A percentile compares a stretch with the other conserved stretches of the same genome.
These are phyloP conservation scores for Macrolepiota dolichaula DNA, from an alignment of 768 basidiomycete species.

Conservation along the genomic window DNA sequence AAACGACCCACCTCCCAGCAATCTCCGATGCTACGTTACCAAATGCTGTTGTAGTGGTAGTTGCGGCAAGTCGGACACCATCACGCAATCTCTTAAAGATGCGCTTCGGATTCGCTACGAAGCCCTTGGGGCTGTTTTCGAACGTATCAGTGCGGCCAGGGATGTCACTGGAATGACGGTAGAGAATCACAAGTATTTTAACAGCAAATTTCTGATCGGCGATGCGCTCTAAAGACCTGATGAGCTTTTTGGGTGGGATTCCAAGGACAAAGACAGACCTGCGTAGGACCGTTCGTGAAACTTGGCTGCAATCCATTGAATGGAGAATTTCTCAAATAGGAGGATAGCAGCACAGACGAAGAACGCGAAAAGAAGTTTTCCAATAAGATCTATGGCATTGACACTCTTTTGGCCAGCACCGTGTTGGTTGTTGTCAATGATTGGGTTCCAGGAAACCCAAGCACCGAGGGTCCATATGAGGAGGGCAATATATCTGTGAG, in stretches of 20 bases:
- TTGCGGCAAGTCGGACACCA: conserved; percentile 69
- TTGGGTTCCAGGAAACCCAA: conserved; percentile 73
- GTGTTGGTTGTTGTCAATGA: conserved; percentile 48
- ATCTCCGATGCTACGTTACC: conserved; percentile 58
- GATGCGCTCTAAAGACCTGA: conserved; percentile 58
- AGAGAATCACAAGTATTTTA: conserved; percentile 66
- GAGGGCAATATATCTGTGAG: conserved; percentile 56
- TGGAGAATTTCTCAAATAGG: conserved; percentile 78
- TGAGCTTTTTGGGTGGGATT: neutral
- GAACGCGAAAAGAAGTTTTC: conserved; percentile 69
- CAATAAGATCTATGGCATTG: conserved; percentile 49
- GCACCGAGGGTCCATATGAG: conserved; percentile 61
- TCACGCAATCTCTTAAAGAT: conserved; percentile 70
- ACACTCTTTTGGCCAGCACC: conserved; percentile 27
- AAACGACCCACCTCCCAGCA: conserved; percentile 38
- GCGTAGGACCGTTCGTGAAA: conserved; percentile 79
- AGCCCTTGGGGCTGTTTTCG: conserved; percentile 33
- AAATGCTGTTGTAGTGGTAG: conserved; percentile 74
- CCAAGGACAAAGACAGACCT: conserved; percentile 35
- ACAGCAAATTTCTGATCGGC: conserved; percentile 80
- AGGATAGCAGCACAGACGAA: conserved; percentile 68
- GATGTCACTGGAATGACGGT: conserved; percentile 74
- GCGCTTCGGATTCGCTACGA: conserved; percentile 49
- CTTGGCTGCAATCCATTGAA: conserved; percentile 82
- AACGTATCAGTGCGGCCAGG: conserved; percentile 66